These are phyloP conservation scores for Podila epicladia DNA, from an alignment of 192 early-diverging fungal genomes.

Conservation along the genomic window DNA sequence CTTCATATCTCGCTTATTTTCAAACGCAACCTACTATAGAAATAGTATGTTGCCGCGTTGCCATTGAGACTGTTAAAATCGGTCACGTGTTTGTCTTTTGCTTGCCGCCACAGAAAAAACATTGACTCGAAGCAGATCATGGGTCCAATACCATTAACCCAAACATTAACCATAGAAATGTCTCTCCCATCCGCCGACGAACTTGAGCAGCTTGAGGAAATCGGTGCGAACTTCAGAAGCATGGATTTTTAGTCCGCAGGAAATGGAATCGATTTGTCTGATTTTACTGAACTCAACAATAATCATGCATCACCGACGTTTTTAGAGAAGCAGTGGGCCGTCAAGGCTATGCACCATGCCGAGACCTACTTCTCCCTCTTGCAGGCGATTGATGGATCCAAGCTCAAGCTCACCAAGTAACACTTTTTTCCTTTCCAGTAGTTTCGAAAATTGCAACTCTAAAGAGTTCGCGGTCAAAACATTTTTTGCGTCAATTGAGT, in stretches of 20 bases:
- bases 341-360: constrained; percentile 95
- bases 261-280: neutral
- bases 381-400: constrained; percentile 70
- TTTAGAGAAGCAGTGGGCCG: constrained; percentile 95
- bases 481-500: neutral
- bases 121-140: constrained; percentile 58
- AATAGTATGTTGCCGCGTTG: too few relatives aligned
- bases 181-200: constrained; percentile 77
- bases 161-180: constrained; percentile 51
- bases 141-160: neutral
- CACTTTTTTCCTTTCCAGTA: neutral
- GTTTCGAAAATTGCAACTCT: neutral
- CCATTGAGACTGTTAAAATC: too few relatives aligned
- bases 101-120: too few relatives aligned
- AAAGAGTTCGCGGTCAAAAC: neutral
- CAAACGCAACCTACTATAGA: too few relatives aligned
- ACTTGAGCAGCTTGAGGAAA: constrained; percentile 78
- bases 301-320: constrained; percentile 5
- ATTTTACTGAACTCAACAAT: neutral
- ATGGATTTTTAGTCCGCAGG: neutral
- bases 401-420: constrained; percentile 84
- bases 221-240: constrained; percentile 56
- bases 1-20: too few relatives aligned
- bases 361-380: constrained; percentile 94
- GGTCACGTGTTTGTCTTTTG: too few relatives aligned